A percentile compares a stretch with the other conserved stretches of the same genome.
These are phyloP conservation scores for Protostelium mycophagum DNA, from an alignment of 78 protist genomes.

Conservation along the genomic window DNA sequence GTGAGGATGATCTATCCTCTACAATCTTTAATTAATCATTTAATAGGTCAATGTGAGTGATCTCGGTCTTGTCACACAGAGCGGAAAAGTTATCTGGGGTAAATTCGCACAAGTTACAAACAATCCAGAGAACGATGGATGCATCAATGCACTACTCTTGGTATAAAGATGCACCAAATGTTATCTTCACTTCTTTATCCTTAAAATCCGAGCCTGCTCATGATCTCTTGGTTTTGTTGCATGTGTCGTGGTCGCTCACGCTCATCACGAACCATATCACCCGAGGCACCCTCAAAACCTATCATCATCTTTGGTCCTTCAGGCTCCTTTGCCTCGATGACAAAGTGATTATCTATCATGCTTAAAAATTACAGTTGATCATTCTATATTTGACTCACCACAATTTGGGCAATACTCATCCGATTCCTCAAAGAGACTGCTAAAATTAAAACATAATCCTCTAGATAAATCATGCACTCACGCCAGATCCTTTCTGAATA, in stretches of 20 bases:
- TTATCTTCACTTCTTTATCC: too few relatives aligned
- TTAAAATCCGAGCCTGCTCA: neutral
- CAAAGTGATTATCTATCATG: slow-evolving; percentile 34
- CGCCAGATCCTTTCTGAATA: slow-evolving; percentile 64
- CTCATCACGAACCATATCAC: neutral
- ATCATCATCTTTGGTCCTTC: slow-evolving; percentile 15
- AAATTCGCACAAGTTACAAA: slow-evolving; percentile 98
- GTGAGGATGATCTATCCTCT: slow-evolving; percentile 11
- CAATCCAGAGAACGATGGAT: slow-evolving; percentile 99
- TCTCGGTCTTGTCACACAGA: slow-evolving; percentile 97
- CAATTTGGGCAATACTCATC: slow-evolving; percentile 88
- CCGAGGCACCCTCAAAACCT: slow-evolving; percentile 23
- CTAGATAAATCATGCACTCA: neutral
- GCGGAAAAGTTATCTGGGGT: slow-evolving; percentile 99
- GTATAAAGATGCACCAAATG: too few relatives aligned
- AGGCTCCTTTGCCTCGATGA: slow-evolving; percentile 27
- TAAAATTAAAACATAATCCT: neutral
- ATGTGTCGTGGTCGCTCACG: neutral
- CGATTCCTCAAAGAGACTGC: slow-evolving; percentile 46
- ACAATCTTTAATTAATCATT: neutral
- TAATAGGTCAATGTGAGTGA: slow-evolving; percentile 92
- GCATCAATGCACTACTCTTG: slow-evolving; percentile 97
- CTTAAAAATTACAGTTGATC: neutral
- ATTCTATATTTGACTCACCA: slow-evolving; percentile 17
- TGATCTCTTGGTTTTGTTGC: neutral